A percentile compares a stretch with the other conserved stretches of the same genome.
Evolutionary conservation across 1,284 basidiomycete species (phyloP).

Genomic region (Boletus hoseneyae): DNA sequence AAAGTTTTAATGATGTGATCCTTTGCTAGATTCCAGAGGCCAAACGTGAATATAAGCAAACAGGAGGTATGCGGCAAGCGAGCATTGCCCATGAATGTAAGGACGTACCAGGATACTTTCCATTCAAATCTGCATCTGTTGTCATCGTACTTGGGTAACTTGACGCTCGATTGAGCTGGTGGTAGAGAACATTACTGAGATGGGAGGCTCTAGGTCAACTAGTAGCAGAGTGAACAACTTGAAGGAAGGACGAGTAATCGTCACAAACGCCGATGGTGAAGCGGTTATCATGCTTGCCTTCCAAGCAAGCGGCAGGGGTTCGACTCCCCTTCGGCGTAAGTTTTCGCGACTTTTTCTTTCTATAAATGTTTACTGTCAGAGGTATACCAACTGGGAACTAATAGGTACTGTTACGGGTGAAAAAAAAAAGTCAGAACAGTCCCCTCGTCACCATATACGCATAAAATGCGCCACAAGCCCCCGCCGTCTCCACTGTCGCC

Average conservation of each 20-base stretch:
- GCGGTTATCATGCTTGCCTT: conserved; percentile 85
- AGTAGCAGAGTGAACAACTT: too few relatives aligned
- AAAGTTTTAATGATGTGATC: conserved; percentile 53
- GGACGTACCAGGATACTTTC: conserved; percentile 25
- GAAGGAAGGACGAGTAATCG: too few relatives aligned
- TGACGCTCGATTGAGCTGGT: neutral
- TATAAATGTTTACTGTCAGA: too few relatives aligned
- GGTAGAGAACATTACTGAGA: too few relatives aligned
- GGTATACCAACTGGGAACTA: too few relatives aligned
- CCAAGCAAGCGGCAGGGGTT: conserved; percentile 83
- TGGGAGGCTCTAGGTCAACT: too few relatives aligned
- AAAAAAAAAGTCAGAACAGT: conserved; percentile 10
- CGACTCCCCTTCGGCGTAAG: conserved; percentile 70
- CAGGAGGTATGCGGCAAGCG: too few relatives aligned
- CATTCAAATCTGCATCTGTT: conserved; percentile 3
- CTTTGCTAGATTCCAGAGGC: conserved; percentile 32
- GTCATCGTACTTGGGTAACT: conserved; percentile 8
- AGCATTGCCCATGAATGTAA: too few relatives aligned
- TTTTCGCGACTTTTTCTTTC: too few relatives aligned
- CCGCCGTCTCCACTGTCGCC: conserved; percentile 9
- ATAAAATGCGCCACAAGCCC: conserved; percentile 14
- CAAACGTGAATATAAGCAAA: neutral
- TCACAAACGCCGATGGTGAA: conserved; percentile 66
- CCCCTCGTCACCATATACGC: conserved; percentile 13
- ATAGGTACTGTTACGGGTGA: too few relatives aligned